A percentile compares a stretch with the other conserved stretches of the same genome.
Evolutionary conservation across 2,329 filamentous ascomycete species (phyloP).

Genomic region (Colletotrichum cordylinicola): DNA sequence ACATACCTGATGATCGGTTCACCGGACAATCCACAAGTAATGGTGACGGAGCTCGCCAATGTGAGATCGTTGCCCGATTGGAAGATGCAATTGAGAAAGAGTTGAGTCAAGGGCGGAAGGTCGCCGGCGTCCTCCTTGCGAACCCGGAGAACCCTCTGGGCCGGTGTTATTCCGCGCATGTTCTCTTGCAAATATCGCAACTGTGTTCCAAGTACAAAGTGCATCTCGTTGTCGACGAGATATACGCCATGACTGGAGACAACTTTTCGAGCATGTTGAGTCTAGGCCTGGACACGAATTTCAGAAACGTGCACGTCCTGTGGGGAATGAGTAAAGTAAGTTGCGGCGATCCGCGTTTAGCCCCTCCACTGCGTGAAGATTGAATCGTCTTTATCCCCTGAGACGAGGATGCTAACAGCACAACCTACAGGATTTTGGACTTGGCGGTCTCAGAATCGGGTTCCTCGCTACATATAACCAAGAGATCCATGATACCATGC

Average conservation of each 20-base stretch:
- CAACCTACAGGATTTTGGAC: not conserved
- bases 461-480: conserved; percentile 8
- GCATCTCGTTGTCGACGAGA: conserved; percentile 4
- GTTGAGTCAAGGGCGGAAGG: not conserved
- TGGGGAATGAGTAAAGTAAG: conserved; percentile 7
- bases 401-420: not conserved
- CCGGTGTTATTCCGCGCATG: not conserved
- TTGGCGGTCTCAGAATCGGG: not conserved
- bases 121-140: not conserved
- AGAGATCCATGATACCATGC: not conserved
- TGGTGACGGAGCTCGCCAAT: not conserved
- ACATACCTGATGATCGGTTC: conserved; percentile 11
- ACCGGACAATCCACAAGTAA: not conserved
- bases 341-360: not conserved
- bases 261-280: conserved; percentile 2
- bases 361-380: not conserved
- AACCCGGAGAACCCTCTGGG: conserved; percentile 6
- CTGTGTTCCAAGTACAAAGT: not conserved
- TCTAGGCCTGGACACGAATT: not conserved
- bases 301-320: conserved; percentile 1
- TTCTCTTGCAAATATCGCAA: not conserved
- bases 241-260: not conserved
- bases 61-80: not conserved
- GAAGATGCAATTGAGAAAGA: not conserved
- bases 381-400: not conserved